Percentiles rank a stretch among this genome's conserved stretches.
Evolutionary conservation across 805 yeast genomes (phyloP).

Genomic region (Yarrowia sp.): DNA sequence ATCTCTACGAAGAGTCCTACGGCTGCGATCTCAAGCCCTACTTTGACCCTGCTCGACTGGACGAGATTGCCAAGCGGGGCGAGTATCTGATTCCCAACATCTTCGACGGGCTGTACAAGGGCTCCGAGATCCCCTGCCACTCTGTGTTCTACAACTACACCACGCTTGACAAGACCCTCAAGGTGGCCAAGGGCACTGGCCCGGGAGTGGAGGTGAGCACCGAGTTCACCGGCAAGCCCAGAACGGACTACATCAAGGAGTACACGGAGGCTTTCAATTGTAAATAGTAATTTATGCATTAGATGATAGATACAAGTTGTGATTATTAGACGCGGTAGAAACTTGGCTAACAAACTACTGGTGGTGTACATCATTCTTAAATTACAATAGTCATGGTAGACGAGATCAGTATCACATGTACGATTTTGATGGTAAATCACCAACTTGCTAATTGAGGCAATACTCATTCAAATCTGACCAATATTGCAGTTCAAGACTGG

Average conservation of each 20-base stretch:
- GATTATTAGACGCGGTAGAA: too few relatives aligned
- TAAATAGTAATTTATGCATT: conserved; percentile 33
- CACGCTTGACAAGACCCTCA: conserved; percentile 10
- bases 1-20: conserved; percentile 1
- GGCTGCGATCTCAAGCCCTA: conserved; percentile 11
- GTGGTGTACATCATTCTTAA: too few relatives aligned
- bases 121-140: conserved; percentile 14
- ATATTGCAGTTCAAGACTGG: too few relatives aligned
- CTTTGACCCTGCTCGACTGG: conserved; percentile 8
- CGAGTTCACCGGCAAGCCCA: neutral
- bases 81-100: conserved; percentile 25
- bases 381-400: too few relatives aligned
- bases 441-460: too few relatives aligned
- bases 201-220: neutral
- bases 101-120: conserved; percentile 15
- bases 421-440: too few relatives aligned
- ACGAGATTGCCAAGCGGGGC: conserved; percentile 10
- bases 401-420: too few relatives aligned
- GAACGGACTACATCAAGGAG: conserved; percentile 7
- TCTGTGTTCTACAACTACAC: conserved; percentile 25
- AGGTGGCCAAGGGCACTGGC: neutral
- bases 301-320: too few relatives aligned
- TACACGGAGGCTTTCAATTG: conserved; percentile 17
- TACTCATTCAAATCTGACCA: too few relatives aligned
- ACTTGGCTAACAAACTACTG: too few relatives aligned